Conservation (phyloP, 345 rosid genomes). For the Brassica cretica region DNA sequence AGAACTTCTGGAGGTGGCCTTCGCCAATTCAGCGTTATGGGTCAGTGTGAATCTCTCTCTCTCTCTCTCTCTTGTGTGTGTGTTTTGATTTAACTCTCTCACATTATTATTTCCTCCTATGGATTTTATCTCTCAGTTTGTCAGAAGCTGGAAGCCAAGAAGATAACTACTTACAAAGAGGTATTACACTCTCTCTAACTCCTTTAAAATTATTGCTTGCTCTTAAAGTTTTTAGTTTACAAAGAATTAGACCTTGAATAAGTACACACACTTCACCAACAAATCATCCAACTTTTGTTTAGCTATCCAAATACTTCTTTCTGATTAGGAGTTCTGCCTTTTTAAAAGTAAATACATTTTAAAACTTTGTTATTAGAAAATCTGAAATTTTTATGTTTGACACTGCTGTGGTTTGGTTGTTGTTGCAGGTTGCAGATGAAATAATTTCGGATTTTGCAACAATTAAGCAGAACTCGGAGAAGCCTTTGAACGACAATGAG, state of each 20-base stretch:
- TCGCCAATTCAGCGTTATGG: constrained; percentile 49
- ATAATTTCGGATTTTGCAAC: constrained; percentile 45
- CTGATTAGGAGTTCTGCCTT: background rate
- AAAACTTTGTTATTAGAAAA: background rate
- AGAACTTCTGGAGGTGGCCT: constrained; percentile 48
- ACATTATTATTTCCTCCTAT: background rate
- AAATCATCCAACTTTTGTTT: background rate
- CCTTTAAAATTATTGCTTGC: background rate
- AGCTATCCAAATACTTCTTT: background rate
- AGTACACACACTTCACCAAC: background rate
- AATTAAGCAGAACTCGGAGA: constrained; percentile 27
- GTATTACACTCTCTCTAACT: constrained; percentile 23
- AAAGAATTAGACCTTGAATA: background rate
- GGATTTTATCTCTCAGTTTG: constrained; percentile 38
- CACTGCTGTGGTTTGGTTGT: constrained; percentile 20
- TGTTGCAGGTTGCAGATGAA: constrained; percentile 48
- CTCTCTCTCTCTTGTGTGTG: background rate
- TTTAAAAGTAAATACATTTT: background rate
- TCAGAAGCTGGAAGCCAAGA: constrained; percentile 53
- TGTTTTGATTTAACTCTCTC: background rate
- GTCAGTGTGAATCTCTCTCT: constrained; percentile 26
- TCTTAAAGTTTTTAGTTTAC: background rate
- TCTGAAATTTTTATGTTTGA: background rate
- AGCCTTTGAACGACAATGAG: constrained; percentile 47
- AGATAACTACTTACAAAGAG: constrained; percentile 49